Evolutionary conservation across 1,284 basidiomycete genomes (phyloP).

Genomic region (Trametes pubescens): DNA sequence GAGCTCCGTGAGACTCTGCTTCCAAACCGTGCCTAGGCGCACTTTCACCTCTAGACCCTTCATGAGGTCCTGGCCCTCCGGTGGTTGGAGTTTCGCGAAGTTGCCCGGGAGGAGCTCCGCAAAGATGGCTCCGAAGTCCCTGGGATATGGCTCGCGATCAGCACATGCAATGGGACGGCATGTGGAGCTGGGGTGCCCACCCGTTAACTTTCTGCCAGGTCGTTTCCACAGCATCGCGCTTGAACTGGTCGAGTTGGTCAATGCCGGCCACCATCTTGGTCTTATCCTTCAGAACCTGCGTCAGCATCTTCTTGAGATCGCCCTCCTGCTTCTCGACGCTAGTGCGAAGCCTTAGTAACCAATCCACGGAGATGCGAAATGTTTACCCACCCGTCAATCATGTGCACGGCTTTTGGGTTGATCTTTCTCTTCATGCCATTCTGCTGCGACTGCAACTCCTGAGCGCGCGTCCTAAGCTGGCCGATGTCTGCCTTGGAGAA

Average conservation of each 20-base stretch:
- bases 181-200: constrained; percentile 50
- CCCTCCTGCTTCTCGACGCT: constrained; percentile 97
- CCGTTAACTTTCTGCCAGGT: constrained; percentile 97
- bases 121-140: constrained; percentile 97
- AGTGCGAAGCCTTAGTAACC: background rate
- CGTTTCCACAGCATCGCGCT: constrained; percentile 91
- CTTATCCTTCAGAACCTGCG: constrained; percentile 93
- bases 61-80: constrained; percentile 93
- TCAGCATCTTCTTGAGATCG: constrained; percentile 88
- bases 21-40: constrained; percentile 94
- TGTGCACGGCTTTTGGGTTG: constrained; percentile 95
- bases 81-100: constrained; percentile 94
- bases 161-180: background rate
- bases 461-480: constrained; percentile 71
- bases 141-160: constrained; percentile 43
- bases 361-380: background rate
- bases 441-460: constrained; percentile 83
- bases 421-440: constrained; percentile 94
- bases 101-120: constrained; percentile 96
- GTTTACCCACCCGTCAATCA: constrained; percentile 87
- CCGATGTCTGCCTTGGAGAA: constrained; percentile 79
- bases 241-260: constrained; percentile 92
- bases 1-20: constrained; percentile 95
- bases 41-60: constrained; percentile 98
- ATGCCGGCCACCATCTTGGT: constrained; percentile 97